Base-by-base conservation (phyloP, 1,284 basidiomycete species). In the Prillingera fragicola region DNA sequence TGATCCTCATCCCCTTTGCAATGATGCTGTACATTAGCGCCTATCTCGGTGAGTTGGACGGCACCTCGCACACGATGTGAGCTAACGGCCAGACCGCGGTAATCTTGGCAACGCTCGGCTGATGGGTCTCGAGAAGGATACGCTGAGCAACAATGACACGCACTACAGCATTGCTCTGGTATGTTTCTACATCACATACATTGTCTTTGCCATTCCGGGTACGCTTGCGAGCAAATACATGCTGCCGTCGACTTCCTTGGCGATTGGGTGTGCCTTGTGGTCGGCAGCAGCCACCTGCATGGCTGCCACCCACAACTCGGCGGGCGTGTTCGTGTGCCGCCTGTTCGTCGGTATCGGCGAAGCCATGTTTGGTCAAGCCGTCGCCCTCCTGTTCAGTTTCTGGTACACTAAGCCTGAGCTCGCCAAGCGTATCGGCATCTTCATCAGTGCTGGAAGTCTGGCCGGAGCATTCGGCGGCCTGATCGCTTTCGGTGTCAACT, bases 401-500 rank as follows among this genome's bases (percentile, higher is more conserved):
- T 74, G 65, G 65, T 75, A 74, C 62, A 69, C 59, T 26, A 71
- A 71, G 53, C 33, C 40, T 1, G 74, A 76, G 42, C 54, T 75
- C 13, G 68, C 72, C 17, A 70, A 71, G 43, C 67, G 74, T 4
- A 59, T 74, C 41, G 69, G 69, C 26, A 43, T 74, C 3, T 75
- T 74, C 67, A 75, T 75, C 50, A 63, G 62, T 0, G 73, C 71
- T 8, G 72, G 71, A 29, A 57, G 69, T 1, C 41, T 73, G 5
- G 49, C 59, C 0, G 69, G 70, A 27, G 65, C 71, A 6, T 67
- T 72, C 37, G 64, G 65, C n/a, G 69, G 73, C 23, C 48, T 73
- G 17, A 67, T 65, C 41, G 39, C 57, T 0, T 71, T 52, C 48
- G 70, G 67, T 14, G 71, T 73, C 5, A 53, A 61, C 3, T 48